Evolutionary conservation across 2,329 filamentous ascomycete species (phyloP).

Genomic region (Diaporthe sp.): DNA sequence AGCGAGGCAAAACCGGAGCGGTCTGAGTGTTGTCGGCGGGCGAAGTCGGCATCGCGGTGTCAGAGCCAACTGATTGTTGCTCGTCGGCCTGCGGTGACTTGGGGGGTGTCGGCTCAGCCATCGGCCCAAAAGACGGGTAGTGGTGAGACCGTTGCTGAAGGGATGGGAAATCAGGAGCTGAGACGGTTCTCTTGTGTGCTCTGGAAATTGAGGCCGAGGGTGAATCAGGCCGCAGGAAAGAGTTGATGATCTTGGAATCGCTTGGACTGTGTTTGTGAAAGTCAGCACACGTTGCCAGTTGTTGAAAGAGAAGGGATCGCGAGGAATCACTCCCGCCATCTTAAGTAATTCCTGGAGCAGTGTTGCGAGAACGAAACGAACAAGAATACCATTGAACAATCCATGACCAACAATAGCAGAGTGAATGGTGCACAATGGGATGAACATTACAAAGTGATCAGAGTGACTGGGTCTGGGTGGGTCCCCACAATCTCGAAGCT

Average conservation of each 20-base stretch:
- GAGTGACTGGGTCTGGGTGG: neutral
- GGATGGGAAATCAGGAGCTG: slow-evolving; percentile 61
- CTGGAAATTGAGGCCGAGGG: slow-evolving; percentile 43
- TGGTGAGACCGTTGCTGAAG: slow-evolving; percentile 45
- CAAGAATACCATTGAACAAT: neutral
- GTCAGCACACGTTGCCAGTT: slow-evolving; percentile 26
- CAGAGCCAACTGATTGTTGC: slow-evolving; percentile 42
- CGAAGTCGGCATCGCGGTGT: slow-evolving; percentile 36
- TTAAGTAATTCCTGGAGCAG: slow-evolving; percentile 11
- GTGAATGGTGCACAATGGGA: slow-evolving; percentile 26
- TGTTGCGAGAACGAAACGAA: neutral
- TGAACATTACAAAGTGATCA: neutral
- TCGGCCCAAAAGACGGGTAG: slow-evolving; percentile 45
- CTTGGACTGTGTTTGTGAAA: slow-evolving; percentile 32
- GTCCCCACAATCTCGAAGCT: slow-evolving; percentile 9
- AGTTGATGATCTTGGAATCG: slow-evolving; percentile 36
- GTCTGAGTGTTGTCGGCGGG: slow-evolving; percentile 14
- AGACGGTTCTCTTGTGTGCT: slow-evolving; percentile 64
- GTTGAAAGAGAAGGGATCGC: neutral
- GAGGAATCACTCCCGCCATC: neutral
- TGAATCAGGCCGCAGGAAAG: slow-evolving; percentile 44
- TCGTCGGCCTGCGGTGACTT: slow-evolving; percentile 46
- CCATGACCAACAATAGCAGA: neutral
- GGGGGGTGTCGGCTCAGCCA: slow-evolving; percentile 48
- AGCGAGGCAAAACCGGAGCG: neutral